phyloP scores from a whole-genome alignment of 2,329 filamentous ascomycete genomes.

The Ophiostoma quercus region DNA sequence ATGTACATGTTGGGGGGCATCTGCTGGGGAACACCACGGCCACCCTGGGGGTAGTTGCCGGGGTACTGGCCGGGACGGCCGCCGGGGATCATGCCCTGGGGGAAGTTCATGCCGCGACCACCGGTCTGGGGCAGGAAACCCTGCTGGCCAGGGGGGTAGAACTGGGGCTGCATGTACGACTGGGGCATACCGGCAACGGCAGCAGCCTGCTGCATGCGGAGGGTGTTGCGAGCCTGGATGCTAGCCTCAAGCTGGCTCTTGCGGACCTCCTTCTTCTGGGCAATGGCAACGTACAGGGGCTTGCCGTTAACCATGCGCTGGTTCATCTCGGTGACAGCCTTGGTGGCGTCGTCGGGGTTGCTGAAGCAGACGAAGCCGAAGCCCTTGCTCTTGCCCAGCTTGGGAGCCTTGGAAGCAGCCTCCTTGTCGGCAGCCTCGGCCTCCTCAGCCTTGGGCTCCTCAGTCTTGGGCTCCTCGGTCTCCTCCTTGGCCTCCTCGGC shows the following conservation, averaged over 20 bases:
- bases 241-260: conserved; percentile 99
- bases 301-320: conserved; percentile 97
- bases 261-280: conserved; percentile 98
- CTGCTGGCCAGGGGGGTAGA: conserved; percentile 82
- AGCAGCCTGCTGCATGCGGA: conserved; percentile 95
- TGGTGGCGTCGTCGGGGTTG: conserved; percentile 98
- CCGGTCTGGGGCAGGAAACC: conserved; percentile 56
- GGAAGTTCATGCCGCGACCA: conserved; percentile 63
- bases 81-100: conserved; percentile 62
- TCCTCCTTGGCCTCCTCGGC: conserved; percentile 55
- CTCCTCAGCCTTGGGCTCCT: conserved; percentile 27
- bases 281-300: conserved; percentile 94
- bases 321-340: conserved; percentile 99
- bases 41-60: conserved; percentile 76
- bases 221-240: conserved; percentile 97
- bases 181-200: conserved; percentile 83
- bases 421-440: conserved; percentile 56
- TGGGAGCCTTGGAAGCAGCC: conserved; percentile 54
- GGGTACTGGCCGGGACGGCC: conserved; percentile 82
- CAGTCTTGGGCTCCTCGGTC: not conserved
- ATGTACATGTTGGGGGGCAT: conserved; percentile 85
- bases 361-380: conserved; percentile 99
- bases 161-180: conserved; percentile 80
- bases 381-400: conserved; percentile 97
- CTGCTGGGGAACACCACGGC: conserved; percentile 82